phyloP scores from a whole-genome alignment of 2,329 filamentous ascomycete species.

The Dichotomopilus funicola region DNA sequence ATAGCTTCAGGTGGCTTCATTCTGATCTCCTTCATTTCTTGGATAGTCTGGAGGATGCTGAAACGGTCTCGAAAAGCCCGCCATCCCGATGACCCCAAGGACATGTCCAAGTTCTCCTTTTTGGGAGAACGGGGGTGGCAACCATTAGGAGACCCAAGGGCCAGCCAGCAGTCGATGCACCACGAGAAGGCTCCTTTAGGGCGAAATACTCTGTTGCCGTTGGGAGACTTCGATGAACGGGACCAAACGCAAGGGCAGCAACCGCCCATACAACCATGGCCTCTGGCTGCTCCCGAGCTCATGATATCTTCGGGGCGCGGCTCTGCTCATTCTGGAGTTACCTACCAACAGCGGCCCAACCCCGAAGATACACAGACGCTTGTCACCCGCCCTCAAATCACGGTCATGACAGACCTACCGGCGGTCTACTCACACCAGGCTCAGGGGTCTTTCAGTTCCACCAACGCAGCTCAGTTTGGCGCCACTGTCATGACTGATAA shows the following conservation, averaged over 20 bases:
- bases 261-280: slow-evolving; percentile 3
- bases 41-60: slow-evolving; percentile 38
- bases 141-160: slow-evolving; percentile 26
- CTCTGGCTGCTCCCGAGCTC: not conserved
- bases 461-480: slow-evolving; percentile 24
- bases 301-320: not conserved
- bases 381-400: slow-evolving; percentile 10
- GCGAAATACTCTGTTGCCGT: not conserved
- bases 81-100: slow-evolving; percentile 6
- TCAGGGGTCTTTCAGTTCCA: slow-evolving; percentile 25
- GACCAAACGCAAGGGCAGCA: slow-evolving; percentile 16
- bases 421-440: slow-evolving; percentile 20
- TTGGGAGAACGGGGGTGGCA: slow-evolving; percentile 27
- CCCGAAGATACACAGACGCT: slow-evolving; percentile 3
- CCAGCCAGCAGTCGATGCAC: slow-evolving; percentile 19
- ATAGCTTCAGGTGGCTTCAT: slow-evolving; percentile 37
- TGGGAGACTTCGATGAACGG: slow-evolving; percentile 18
- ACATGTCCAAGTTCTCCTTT: slow-evolving; percentile 32
- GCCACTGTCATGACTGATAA: slow-evolving; percentile 15
- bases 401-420: slow-evolving; percentile 1
- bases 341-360: not conserved
- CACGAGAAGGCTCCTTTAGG: slow-evolving; percentile 15
- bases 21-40: slow-evolving; percentile 38
- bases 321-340: not conserved
- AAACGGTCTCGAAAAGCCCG: slow-evolving; percentile 18